Evolutionary conservation across 768 basidiomycete genomes (phyloP).

Genomic region (Leccinum subtestaceum): DNA sequence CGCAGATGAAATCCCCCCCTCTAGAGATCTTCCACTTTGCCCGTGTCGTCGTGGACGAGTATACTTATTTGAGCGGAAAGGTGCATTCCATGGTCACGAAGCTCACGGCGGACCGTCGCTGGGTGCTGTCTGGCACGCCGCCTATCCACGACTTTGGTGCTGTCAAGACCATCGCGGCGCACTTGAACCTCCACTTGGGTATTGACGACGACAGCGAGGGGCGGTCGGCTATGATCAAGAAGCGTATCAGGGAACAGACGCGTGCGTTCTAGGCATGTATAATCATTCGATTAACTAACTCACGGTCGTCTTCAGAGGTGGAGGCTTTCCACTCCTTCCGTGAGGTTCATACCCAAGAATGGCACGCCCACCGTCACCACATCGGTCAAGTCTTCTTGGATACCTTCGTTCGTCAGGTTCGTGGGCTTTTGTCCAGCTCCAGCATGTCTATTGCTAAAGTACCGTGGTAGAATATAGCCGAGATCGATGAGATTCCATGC

Average conservation of each 20-base stretch:
- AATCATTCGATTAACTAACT: slow-evolving; percentile 10
- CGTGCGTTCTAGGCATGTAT: slow-evolving; percentile 41
- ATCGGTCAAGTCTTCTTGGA: slow-evolving; percentile 82
- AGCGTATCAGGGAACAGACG: slow-evolving; percentile 80
- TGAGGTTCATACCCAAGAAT: slow-evolving; percentile 86
- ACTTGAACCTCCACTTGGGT: slow-evolving; percentile 88
- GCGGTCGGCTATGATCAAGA: slow-evolving; percentile 70
- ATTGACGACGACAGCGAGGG: slow-evolving; percentile 87
- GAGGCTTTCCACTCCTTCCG: slow-evolving; percentile 97
- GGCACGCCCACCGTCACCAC: slow-evolving; percentile 85
- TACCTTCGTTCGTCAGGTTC: slow-evolving; percentile 80
- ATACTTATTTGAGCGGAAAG: slow-evolving; percentile 86
- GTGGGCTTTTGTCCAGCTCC: slow-evolving; percentile 14
- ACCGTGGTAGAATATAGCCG: slow-evolving; percentile 75
- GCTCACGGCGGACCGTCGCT: slow-evolving; percentile 74
- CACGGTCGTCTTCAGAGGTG: slow-evolving; percentile 51
- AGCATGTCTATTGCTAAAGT: slow-evolving; percentile 11
- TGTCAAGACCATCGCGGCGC: slow-evolving; percentile 86
- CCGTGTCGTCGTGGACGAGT: slow-evolving; percentile 89
- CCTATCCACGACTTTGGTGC: slow-evolving; percentile 89
- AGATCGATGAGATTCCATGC: slow-evolving; percentile 94
- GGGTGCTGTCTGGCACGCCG: slow-evolving; percentile 97
- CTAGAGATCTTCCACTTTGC: slow-evolving; percentile 92
- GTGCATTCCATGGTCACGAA: slow-evolving; percentile 75
- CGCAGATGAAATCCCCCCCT: slow-evolving; percentile 75